Percentiles rank a stretch among this genome's conserved stretches.
Conservation (phyloP, 805 yeast genomes). For the Wickerhamiella azymoides region DNA sequence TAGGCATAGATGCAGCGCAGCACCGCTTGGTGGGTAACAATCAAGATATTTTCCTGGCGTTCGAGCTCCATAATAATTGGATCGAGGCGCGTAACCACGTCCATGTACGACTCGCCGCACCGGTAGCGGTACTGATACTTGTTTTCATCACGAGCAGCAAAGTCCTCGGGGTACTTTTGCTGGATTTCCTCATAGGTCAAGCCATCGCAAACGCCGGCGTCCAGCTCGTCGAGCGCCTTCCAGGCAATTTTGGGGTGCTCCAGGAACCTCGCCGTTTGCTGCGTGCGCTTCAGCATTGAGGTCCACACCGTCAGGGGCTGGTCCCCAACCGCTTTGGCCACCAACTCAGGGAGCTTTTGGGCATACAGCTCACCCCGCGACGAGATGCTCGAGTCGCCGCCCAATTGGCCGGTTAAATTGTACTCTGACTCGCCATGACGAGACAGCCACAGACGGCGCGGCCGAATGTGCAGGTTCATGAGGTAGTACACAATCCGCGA, state of each 20-base stretch:
- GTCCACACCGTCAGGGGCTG: constrained; percentile 83
- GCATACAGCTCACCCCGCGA: constrained; percentile 80
- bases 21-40: constrained; percentile 96
- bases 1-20: constrained; percentile 92
- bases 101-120: constrained; percentile 95
- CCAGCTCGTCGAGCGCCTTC: constrained; percentile 95
- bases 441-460: constrained; percentile 83
- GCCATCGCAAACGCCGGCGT: constrained; percentile 96
- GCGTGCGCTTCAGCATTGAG: constrained; percentile 79
- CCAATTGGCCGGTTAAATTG: constrained; percentile 86
- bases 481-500: constrained; percentile 88
- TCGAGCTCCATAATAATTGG: constrained; percentile 98
- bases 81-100: constrained; percentile 84
- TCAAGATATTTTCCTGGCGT: constrained; percentile 88
- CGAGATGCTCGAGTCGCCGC: constrained; percentile 82
- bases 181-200: constrained; percentile 92
- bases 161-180: constrained; percentile 76
- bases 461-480: constrained; percentile 88
- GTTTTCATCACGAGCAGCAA: constrained; percentile 88
- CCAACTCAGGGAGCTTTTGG: constrained; percentile 61
- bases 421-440: constrained; percentile 92
- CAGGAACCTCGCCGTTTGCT: constrained; percentile 74
- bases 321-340: constrained; percentile 41
- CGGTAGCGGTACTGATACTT: constrained; percentile 91
- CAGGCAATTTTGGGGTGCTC: constrained; percentile 76